These are phyloP conservation scores for Colletotrichum melonis DNA, from an alignment of 2,329 filamentous ascomycete species.

Conservation along the genomic window DNA sequence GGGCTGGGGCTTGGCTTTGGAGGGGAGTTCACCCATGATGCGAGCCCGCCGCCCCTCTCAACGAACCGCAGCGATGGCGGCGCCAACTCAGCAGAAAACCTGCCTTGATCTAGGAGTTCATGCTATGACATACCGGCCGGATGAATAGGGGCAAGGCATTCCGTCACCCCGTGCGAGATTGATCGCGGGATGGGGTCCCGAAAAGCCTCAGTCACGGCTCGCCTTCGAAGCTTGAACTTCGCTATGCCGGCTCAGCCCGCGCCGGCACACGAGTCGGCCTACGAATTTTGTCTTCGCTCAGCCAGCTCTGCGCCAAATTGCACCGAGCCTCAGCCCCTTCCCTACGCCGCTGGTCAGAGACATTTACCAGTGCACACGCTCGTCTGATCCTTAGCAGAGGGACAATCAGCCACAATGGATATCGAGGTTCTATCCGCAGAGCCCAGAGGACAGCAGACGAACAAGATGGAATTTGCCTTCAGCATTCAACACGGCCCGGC, in stretches of 20 bases:
- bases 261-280: slow-evolving; percentile 17
- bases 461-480: slow-evolving; percentile 7
- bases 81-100: slow-evolving; percentile 1
- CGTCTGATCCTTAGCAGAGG: slow-evolving; percentile 10
- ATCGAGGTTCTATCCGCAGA: neutral
- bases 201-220: slow-evolving; percentile 1
- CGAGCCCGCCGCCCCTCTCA: slow-evolving; percentile 14
- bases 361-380: slow-evolving; percentile 3
- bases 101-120: slow-evolving; percentile 1
- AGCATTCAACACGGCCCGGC: neutral
- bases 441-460: neutral
- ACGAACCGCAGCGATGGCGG: slow-evolving; percentile 5
- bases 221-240: slow-evolving; percentile 4
- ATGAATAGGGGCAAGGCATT: slow-evolving; percentile 7
- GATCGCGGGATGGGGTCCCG: neutral
- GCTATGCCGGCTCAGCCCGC: slow-evolving; percentile 17
- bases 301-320: slow-evolving; percentile 32
- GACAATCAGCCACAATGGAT: slow-evolving; percentile 16
- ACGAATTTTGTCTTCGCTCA: slow-evolving; percentile 22
- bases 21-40: neutral
- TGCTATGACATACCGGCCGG: neutral
- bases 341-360: slow-evolving; percentile 10
- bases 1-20: slow-evolving; percentile 10
- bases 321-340: slow-evolving; percentile 32
- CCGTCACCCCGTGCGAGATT: neutral